Evolutionary conservation across 345 rosid species (phyloP).

Genomic region (Salix exigua): DNA sequence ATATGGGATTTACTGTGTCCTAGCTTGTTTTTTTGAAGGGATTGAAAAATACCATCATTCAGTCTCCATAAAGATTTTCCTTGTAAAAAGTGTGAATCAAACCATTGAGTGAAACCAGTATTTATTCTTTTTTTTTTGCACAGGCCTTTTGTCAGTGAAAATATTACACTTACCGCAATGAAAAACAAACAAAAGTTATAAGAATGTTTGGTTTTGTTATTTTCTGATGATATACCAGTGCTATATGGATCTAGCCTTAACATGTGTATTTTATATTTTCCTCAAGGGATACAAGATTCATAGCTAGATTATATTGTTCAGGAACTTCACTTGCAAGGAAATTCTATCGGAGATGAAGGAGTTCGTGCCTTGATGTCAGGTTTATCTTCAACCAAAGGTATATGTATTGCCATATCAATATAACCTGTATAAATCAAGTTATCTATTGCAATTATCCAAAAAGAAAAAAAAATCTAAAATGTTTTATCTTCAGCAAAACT

Average conservation of each 20-base stretch:
- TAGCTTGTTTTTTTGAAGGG: neutral
- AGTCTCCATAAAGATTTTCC: neutral
- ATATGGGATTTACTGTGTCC: neutral
- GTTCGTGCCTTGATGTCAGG: constrained; percentile 74
- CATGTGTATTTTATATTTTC: neutral
- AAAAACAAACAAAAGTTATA: no score
- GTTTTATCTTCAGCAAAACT: constrained; percentile 51
- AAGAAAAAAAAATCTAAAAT: constrained; percentile 12
- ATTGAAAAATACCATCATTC: neutral
- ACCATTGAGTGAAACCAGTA: no score
- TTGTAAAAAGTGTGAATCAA: neutral
- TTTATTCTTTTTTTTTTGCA: no score
- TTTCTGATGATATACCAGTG: neutral
- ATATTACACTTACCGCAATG: no score
- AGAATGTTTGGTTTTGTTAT: no score
- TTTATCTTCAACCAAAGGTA: constrained; percentile 84
- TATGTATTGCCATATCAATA: constrained; percentile 6
- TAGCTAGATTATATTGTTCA: constrained; percentile 21
- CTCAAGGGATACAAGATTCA: neutral
- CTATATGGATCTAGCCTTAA: neutral
- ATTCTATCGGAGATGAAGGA: constrained; percentile 95
- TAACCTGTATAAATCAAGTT: neutral
- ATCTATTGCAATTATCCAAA: constrained; percentile 1
- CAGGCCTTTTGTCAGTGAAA: no score
- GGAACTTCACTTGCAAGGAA: constrained; percentile 97